Evolutionary conservation across 176 grass and related monocot species (phyloP).

Genomic region (Juncus inflexus): DNA sequence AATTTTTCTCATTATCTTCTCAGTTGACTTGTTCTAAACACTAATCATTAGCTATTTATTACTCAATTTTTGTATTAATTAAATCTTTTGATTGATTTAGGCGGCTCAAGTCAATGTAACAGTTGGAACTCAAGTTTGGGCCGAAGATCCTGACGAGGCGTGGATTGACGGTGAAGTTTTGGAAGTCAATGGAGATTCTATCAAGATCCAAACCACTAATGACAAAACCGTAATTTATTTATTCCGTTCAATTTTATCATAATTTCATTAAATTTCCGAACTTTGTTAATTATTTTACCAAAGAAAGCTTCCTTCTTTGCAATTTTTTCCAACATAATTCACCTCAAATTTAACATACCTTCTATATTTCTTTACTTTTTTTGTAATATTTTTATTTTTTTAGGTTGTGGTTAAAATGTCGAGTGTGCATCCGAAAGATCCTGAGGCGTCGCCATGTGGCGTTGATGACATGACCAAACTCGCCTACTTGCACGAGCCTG

Average conservation of each 20-base stretch:
- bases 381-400: conserved; percentile 1
- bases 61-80: background rate
- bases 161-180: conserved; percentile 44
- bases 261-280: background rate
- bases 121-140: conserved; percentile 40
- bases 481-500: conserved; percentile 92
- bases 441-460: conserved; percentile 72
- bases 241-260: conserved; percentile 10
- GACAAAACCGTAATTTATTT: conserved; percentile 30
- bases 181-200: conserved; percentile 28
- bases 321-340: background rate
- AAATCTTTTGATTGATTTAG: conserved; percentile 13
- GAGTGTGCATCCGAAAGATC: conserved; percentile 67
- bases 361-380: background rate
- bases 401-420: conserved; percentile 60
- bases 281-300: background rate
- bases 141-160: conserved; percentile 37
- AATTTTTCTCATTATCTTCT: background rate
- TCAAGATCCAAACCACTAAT: conserved; percentile 25
- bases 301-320: background rate
- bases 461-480: conserved; percentile 99
- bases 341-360: background rate
- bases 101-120: conserved; percentile 33
- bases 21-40: background rate
- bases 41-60: conserved; percentile 15